A percentile compares a stretch with the other conserved stretches of the same genome.
These are phyloP conservation scores for Auriscalpium vulgare DNA, from an alignment of 768 basidiomycete species.

Conservation along the genomic window DNA sequence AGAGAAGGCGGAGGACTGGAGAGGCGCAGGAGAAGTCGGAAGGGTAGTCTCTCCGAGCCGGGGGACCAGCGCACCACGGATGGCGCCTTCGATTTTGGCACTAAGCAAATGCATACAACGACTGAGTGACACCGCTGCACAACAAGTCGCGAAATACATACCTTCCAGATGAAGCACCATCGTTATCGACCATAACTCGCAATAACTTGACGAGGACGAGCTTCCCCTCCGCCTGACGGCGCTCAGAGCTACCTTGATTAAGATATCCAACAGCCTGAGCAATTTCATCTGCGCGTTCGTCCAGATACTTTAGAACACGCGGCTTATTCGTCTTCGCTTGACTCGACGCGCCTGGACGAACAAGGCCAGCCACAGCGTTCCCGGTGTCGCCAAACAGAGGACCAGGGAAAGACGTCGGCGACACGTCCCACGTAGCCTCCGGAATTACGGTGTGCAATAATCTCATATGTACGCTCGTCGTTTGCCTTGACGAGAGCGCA, in stretches of 20 bases:
- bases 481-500: conserved; percentile 61
- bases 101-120: conserved; percentile 20
- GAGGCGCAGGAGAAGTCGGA: conserved; percentile 6
- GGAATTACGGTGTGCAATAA: conserved; percentile 63
- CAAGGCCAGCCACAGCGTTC: conserved; percentile 53
- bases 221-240: conserved; percentile 65
- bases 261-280: conserved; percentile 70
- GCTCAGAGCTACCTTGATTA: conserved; percentile 39
- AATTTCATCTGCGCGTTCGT: conserved; percentile 68
- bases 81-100: conserved; percentile 61
- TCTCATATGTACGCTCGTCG: conserved; percentile 62
- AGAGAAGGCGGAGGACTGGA: not conserved
- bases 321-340: conserved; percentile 81
- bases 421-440: conserved; percentile 48
- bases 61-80: conserved; percentile 68
- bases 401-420: conserved; percentile 67
- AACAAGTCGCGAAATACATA: conserved; percentile 32
- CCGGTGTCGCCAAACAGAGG: conserved; percentile 79
- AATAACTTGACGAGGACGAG: conserved; percentile 66
- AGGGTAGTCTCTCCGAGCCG: conserved; percentile 28
- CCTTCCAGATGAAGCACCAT: conserved; percentile 84
- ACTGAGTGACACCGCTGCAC: not conserved
- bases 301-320: conserved; percentile 68
- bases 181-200: conserved; percentile 78
- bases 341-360: conserved; percentile 48